A percentile compares a stretch with the other conserved stretches of the same genome.
Evolutionary conservation across 2,329 filamentous ascomycete genomes (phyloP).

Genomic region (Hymenoscyphus infarciens): DNA sequence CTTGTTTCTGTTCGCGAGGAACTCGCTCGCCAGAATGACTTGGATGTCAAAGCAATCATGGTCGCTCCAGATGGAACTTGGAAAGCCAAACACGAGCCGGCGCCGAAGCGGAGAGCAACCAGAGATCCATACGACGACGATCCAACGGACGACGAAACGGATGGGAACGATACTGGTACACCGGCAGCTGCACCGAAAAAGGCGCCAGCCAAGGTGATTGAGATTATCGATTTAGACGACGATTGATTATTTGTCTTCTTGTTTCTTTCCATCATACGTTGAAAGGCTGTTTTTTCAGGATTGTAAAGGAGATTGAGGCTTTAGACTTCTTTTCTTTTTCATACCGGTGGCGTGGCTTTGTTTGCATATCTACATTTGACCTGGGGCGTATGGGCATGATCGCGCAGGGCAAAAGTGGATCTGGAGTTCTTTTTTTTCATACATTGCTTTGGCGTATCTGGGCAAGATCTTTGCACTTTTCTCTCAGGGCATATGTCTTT

Average conservation of each 20-base stretch:
- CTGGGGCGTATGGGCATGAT: too few species aligned
- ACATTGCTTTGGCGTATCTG: constrained; percentile 4
- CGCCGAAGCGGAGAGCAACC: constrained; percentile 22
- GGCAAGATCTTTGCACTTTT: background rate
- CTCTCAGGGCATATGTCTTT: background rate
- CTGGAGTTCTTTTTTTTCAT: background rate
- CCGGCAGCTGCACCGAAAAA: background rate
- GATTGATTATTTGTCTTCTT: background rate
- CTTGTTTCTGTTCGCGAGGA: constrained; percentile 57
- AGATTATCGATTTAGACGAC: constrained; percentile 32
- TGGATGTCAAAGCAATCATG: constrained; percentile 57
- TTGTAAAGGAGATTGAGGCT: background rate
- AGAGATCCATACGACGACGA: constrained; percentile 25
- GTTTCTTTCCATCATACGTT: background rate
- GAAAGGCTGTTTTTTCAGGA: background rate
- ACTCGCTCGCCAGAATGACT: constrained; percentile 47
- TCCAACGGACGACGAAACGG: constrained; percentile 12
- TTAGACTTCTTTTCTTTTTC: background rate
- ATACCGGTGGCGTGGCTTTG: background rate
- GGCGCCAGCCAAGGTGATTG: constrained; percentile 11
- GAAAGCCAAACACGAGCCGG: constrained; percentile 46
- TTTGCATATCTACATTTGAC: background rate
- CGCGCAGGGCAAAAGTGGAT: background rate
- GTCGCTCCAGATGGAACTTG: constrained; percentile 64
- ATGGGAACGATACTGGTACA: constrained; percentile 1